Conservation (phyloP, 352 stramenopile species). For the Pythium folliculosum region DNA sequence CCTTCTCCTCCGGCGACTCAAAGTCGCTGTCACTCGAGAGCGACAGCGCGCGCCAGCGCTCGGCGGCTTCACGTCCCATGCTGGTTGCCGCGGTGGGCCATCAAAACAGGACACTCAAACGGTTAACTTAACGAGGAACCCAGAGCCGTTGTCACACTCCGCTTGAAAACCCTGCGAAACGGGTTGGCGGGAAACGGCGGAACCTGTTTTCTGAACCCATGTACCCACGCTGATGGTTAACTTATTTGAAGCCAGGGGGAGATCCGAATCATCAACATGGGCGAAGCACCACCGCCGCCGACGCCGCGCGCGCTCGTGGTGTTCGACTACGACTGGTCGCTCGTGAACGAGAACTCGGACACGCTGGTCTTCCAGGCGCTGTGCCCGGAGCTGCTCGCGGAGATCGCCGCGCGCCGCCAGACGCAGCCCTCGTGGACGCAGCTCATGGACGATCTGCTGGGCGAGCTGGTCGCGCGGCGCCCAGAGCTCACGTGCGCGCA, state of each 20-base stretch:
- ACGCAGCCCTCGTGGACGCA: constrained; percentile 53
- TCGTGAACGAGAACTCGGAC: constrained; percentile 86
- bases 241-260: constrained; percentile 3
- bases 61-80: neutral
- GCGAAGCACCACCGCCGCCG: neutral
- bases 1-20: constrained; percentile 5
- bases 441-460: constrained; percentile 70
- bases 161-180: constrained; percentile 6
- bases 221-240: neutral
- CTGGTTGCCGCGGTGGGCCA: neutral
- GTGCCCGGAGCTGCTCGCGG: constrained; percentile 54
- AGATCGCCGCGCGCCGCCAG: constrained; percentile 32
- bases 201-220: neutral
- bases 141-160: neutral
- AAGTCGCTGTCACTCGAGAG: constrained; percentile 19
- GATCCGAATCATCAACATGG: neutral
- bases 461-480: constrained; percentile 40
- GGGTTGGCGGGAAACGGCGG: constrained; percentile 29
- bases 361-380: constrained; percentile 72
- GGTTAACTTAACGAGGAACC: constrained; percentile 16
- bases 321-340: constrained; percentile 86
- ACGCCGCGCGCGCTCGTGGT: constrained; percentile 50
- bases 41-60: neutral
- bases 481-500: constrained; percentile 36
- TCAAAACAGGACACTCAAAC: constrained; percentile 3